A percentile compares a stretch with the other conserved stretches of the same genome.
phyloP scores from a whole-genome alignment of 805 yeast species.

The Saccharomycodes ludwigii region DNA sequence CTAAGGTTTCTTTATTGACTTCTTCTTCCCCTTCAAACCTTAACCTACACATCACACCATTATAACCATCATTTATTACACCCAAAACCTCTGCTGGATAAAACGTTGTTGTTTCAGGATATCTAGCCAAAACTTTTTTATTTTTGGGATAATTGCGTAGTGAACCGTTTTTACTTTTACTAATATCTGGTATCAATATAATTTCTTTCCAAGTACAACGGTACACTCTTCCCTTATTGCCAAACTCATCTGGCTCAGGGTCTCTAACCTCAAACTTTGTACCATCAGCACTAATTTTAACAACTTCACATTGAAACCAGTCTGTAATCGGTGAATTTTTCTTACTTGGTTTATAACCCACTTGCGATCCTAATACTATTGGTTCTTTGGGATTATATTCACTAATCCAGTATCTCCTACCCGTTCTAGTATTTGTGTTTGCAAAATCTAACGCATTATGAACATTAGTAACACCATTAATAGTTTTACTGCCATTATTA shows the following conservation, averaged over 20 bases:
- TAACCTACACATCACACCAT: slow-evolving; percentile 42
- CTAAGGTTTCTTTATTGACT: slow-evolving; percentile 89
- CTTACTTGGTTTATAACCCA: slow-evolving; percentile 69
- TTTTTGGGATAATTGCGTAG: slow-evolving; percentile 56
- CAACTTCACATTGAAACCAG: slow-evolving; percentile 94
- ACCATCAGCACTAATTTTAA: slow-evolving; percentile 65
- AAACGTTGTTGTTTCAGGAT: slow-evolving; percentile 95
- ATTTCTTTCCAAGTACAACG: slow-evolving; percentile 75
- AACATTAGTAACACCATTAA: too few relatives aligned
- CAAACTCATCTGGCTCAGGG: slow-evolving; percentile 93
- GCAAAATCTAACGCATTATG: too few relatives aligned
- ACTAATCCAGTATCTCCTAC: slow-evolving; percentile 37
- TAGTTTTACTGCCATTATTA: too few relatives aligned
- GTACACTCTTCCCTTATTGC: slow-evolving; percentile 77
- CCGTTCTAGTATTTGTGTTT: slow-evolving; percentile 24
- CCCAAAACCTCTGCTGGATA: slow-evolving; percentile 90
- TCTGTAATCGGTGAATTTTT: slow-evolving; percentile 52
- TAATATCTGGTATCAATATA: slow-evolving; percentile 36
- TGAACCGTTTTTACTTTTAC: slow-evolving; percentile 11
- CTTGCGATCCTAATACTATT: slow-evolving; percentile 59
- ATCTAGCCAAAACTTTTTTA: slow-evolving; percentile 76
- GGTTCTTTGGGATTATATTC: slow-evolving; percentile 50
- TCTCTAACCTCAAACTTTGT: slow-evolving; percentile 79
- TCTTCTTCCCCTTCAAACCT: slow-evolving; percentile 96
- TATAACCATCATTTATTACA: slow-evolving; percentile 47